Percentiles rank a stretch among this genome's conserved stretches.
Evolutionary conservation across 805 yeast genomes (phyloP).

Genomic region (Monosporozyma solicola): DNA sequence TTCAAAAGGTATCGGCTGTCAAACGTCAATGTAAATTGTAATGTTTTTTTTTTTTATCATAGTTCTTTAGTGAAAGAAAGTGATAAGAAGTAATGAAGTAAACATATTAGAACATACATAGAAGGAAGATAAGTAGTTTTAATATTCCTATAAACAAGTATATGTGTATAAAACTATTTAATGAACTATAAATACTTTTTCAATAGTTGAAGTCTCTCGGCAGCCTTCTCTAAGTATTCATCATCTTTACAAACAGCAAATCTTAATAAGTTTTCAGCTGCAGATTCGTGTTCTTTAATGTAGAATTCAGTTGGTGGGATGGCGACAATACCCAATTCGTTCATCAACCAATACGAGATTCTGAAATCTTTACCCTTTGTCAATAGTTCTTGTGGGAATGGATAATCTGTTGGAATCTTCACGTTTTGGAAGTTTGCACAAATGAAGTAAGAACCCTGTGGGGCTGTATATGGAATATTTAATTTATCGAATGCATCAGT

Average conservation of each 20-base stretch:
- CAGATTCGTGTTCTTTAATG: constrained; percentile 56
- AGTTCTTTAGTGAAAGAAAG: no score
- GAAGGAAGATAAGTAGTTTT: background rate
- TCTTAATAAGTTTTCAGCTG: constrained; percentile 77
- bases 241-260: constrained; percentile 97
- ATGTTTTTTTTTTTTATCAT: no score
- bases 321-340: constrained; percentile 87
- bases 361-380: constrained; percentile 76
- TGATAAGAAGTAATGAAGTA: no score
- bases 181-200: constrained; percentile 45
- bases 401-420: constrained; percentile 64
- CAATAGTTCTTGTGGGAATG: constrained; percentile 60
- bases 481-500: constrained; percentile 75
- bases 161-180: background rate
- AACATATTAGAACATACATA: no score
- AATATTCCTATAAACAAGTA: background rate
- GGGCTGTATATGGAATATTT: constrained; percentile 77
- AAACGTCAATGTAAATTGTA: no score
- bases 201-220: constrained; percentile 57
- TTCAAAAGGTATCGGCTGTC: background rate
- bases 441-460: constrained; percentile 92
- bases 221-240: constrained; percentile 70
- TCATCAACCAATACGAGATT: constrained; percentile 86
- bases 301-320: constrained; percentile 97
- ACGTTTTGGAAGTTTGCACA: constrained; percentile 81